Percentiles rank a stretch among this genome's conserved stretches.
Conservation (phyloP, 2,329 filamentous ascomycete genomes). For the Phyllosticta citriasiana region DNA sequence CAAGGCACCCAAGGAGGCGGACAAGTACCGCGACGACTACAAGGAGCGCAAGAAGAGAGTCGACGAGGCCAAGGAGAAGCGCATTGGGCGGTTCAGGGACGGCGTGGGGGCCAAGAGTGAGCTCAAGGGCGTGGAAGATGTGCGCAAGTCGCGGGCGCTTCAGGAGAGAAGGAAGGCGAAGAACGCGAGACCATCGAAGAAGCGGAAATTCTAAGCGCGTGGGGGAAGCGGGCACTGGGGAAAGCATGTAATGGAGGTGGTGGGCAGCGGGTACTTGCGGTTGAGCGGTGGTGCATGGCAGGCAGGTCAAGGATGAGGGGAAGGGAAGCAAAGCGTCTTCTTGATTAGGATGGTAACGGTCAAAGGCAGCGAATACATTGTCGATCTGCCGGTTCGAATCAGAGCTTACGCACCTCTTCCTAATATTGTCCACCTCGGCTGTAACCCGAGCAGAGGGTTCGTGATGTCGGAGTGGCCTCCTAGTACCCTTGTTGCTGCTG, state of each 20-base stretch:
- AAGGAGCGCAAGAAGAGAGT: conserved; percentile 83
- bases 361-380: not conserved
- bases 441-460: not conserved
- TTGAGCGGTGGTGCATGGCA: not conserved
- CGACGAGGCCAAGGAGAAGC: conserved; percentile 75
- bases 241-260: not conserved
- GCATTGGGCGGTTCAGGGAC: conserved; percentile 63
- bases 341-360: not conserved
- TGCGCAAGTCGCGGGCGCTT: conserved; percentile 69
- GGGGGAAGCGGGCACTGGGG: not conserved
- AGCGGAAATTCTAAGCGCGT: conserved; percentile 32
- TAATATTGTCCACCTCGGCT: not conserved
- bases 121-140: conserved; percentile 72
- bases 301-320: not conserved
- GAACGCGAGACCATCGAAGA: conserved; percentile 73
- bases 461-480: not conserved
- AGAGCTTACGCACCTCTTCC: not conserved
- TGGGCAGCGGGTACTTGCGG: not conserved
- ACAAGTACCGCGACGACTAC: conserved; percentile 87
- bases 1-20: conserved; percentile 82
- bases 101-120: conserved; percentile 62
- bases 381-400: not conserved
- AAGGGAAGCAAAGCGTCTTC: not conserved
- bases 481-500: not conserved
- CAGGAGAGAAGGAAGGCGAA: conserved; percentile 72